Evolutionary conservation across 2,329 filamentous ascomycete genomes (phyloP).

Genomic region (Acarospora socialis): DNA sequence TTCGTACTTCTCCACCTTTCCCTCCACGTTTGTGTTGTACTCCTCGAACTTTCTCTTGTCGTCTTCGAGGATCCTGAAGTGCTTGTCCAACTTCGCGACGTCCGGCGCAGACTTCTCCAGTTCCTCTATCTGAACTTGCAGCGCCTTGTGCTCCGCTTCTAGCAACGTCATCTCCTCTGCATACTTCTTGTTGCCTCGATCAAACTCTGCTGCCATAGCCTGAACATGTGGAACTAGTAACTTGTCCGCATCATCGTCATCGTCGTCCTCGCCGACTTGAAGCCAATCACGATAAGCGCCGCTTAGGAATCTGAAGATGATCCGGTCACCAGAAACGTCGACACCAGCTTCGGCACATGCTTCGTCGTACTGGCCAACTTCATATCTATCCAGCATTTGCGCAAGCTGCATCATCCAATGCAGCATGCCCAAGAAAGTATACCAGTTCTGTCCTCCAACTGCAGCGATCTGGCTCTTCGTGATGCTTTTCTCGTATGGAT

Average conservation of each 20-base stretch:
- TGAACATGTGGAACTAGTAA: constrained; percentile 73
- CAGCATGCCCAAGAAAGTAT: constrained; percentile 78
- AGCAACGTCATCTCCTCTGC: constrained; percentile 69
- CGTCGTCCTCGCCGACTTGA: constrained; percentile 78
- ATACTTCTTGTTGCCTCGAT: constrained; percentile 71
- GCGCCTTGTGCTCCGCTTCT: constrained; percentile 68
- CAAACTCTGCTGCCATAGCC: constrained; percentile 77
- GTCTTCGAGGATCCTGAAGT: constrained; percentile 86
- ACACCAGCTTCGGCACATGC: constrained; percentile 77
- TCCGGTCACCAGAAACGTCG: constrained; percentile 77
- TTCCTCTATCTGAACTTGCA: constrained; percentile 77
- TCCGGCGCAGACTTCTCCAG: constrained; percentile 77
- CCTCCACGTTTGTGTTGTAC: constrained; percentile 74
- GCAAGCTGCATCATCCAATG: constrained; percentile 99
- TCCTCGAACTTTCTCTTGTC: constrained; percentile 91
- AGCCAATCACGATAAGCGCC: constrained; percentile 89
- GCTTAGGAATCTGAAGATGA: constrained; percentile 86
- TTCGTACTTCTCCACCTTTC: constrained; percentile 80
- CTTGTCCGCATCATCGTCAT: constrained; percentile 71
- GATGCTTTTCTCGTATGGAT: constrained; percentile 89
- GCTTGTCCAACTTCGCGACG: constrained; percentile 68
- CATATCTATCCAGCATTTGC: constrained; percentile 80
- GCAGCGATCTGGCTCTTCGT: constrained; percentile 92
- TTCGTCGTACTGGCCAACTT: constrained; percentile 67
- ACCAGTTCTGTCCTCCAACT: constrained; percentile 94